Conservation (phyloP, 306 rosid species). For the Datisca glomerata region DNA sequence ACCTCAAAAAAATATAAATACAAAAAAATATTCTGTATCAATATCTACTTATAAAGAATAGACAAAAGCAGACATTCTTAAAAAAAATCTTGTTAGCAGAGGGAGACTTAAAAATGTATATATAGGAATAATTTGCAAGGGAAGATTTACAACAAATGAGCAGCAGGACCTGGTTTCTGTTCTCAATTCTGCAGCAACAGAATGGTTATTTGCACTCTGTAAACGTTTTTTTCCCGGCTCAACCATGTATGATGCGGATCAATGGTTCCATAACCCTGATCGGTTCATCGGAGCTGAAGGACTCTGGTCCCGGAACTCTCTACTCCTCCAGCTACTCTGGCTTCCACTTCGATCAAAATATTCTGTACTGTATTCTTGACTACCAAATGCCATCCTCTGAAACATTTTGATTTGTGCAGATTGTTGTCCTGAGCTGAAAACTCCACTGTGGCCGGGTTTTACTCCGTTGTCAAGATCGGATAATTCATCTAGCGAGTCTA, state of each 20-base stretch:
- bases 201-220: background rate
- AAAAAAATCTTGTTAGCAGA: conserved; percentile 5
- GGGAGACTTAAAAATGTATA: conserved; percentile 3
- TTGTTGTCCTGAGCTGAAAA: conserved; percentile 47
- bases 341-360: conserved; percentile 50
- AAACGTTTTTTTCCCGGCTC: too few relatives aligned
- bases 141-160: background rate
- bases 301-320: conserved; percentile 24
- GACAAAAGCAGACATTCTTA: too few relatives aligned
- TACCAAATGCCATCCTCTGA: conserved; percentile 81
- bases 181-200: background rate
- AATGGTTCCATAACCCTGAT: conserved; percentile 45
- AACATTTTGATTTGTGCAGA: conserved; percentile 81
- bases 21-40: background rate
- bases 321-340: conserved; percentile 66
- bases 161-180: background rate
- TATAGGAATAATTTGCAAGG: background rate
- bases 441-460: conserved; percentile 86
- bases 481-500: conserved; percentile 59
- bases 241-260: too few relatives aligned
- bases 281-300: conserved; percentile 27
- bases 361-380: conserved; percentile 50
- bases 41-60: background rate
- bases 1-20: too few relatives aligned
- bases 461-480: conserved; percentile 74